Base-by-base conservation (phyloP, 805 yeast species). In the Metschnikowia borealis region DNA sequence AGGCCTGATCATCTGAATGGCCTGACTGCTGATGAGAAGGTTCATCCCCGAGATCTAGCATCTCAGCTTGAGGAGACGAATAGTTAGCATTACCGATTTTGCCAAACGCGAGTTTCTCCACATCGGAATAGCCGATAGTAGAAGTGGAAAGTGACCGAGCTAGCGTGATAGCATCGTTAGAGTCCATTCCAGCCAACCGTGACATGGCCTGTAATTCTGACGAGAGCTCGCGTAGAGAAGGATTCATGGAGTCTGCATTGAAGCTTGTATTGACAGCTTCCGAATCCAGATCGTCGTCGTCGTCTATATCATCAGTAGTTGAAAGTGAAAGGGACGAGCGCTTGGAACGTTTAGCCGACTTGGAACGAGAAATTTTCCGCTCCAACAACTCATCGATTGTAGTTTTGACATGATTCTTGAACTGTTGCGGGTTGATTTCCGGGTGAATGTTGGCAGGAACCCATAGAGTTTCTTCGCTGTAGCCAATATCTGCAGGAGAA, bases 391-490 rank as follows among this genome's bases (percentile, higher is more conserved):
- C 82, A 52, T 75, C 77, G 3, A 80, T 82, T n/a, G 81, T 75
- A 26, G 70, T 65, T 51, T 84, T 84, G 41, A 87, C 83, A 62
- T 85, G 86, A 56, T 77, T 79, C 55, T 83, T 73, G 69, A 83
- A 86, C 59, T 87, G 89, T 60, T 88, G 95, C 2, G 98, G 98
- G 23, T 95, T 91, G n/a, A 92, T 79, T 60, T 87, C 92, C 1
- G 98, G 98, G 65, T 94, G 99, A 36, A 89, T 76, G 54, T 82
- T 83, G 1, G 98, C 99, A 0, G 98, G 98, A 1, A 94, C 97
- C 99, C 99, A 92, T 48, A 92, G 71, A 32, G 87, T 68, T 44
- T 78, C 78, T 3, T 50, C 56, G 8, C 43, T 38, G 33, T 21
- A 46, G 11, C 38, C 41, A 5, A 43, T 34, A 15, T 53, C 56